A percentile compares a stretch with the other conserved stretches of the same genome.
Evolutionary conservation across 768 basidiomycete species (phyloP).

Genomic region (Cystobasidium tubakii): DNA sequence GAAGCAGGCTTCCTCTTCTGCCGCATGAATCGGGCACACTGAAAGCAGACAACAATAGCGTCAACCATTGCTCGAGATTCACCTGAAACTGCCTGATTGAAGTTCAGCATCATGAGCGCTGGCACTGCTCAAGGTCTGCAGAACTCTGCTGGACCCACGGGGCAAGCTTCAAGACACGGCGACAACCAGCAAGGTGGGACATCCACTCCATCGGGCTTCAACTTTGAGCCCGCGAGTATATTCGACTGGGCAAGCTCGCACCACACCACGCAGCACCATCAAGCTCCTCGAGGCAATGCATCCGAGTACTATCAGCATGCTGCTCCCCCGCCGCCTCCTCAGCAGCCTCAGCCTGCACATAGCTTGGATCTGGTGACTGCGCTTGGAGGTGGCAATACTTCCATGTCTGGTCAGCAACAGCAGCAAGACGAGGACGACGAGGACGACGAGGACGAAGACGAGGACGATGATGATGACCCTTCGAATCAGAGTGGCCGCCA

Average conservation of each 20-base stretch:
- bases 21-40: too few relatives aligned
- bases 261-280: slow-evolving; percentile 1
- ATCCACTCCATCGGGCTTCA: neutral
- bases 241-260: slow-evolving; percentile 17
- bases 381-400: neutral
- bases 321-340: neutral
- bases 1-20: too few relatives aligned
- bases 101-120: neutral
- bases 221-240: slow-evolving; percentile 2
- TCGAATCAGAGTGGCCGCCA: neutral
- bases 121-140: neutral
- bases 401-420: neutral
- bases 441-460: slow-evolving; percentile 1
- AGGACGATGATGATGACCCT: neutral
- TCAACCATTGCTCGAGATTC: too few relatives aligned
- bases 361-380: slow-evolving; percentile 1
- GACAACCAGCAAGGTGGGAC: neutral
- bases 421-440: neutral
- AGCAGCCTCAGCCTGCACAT: slow-evolving; percentile 3
- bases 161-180: neutral
- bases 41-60: neutral
- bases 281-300: neutral
- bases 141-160: neutral
- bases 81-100: too few relatives aligned
- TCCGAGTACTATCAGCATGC: neutral